Evolutionary conservation across 2,329 filamentous ascomycete genomes (phyloP), one percentile per base, ranked within the genome.

Genomic region (Beauveria brongniartii): DNA sequence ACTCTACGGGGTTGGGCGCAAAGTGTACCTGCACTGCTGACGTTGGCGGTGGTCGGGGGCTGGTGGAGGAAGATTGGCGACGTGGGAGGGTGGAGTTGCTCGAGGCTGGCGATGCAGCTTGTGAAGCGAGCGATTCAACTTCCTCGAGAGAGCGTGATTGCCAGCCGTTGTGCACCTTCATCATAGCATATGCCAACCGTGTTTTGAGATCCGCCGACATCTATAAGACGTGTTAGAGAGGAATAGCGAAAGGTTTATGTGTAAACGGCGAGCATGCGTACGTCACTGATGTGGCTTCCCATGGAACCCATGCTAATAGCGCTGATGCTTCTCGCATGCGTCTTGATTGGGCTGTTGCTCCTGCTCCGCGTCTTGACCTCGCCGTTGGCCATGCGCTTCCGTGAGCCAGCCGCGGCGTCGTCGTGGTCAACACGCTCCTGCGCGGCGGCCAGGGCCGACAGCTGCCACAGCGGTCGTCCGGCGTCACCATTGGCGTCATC

Each of bases 161-260:
- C 88, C 92, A 94, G 62, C 91, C 91, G 70, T 95, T 87, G 71
- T 91, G 91, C 46, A 97, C 89, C 74, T 96, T 97, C 70, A 95
- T 83, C 83, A 96, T 94, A 65, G 93, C 93, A 73, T 97, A 97
- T 7, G 91, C 91, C 30, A 97, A 81, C 68, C 91, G 89, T 55
- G 91, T 87, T 70, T 88, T 89, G 57, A 97, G 81, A 70, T 93
- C 89, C 59, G 87, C 84, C 46, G 90, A 91, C 59, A 91, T 77
- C 89, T 92, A 71, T 48, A n/a, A 22, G 28, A 48, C 37, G 8
- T 40, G 50, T 60, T 48, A 60, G 58, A n/a, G 22, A 37, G 9
- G n/a, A 37, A 40, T n/a, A 6, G 26, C 8, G 59, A 46, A 40
- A 52, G 48, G 22, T 64, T 66, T 62, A 67, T 64, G 66, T 16